These are phyloP conservation scores for Exophiala calicioides DNA, from an alignment of 2,329 filamentous ascomycete genomes.

Conservation along the genomic window DNA sequence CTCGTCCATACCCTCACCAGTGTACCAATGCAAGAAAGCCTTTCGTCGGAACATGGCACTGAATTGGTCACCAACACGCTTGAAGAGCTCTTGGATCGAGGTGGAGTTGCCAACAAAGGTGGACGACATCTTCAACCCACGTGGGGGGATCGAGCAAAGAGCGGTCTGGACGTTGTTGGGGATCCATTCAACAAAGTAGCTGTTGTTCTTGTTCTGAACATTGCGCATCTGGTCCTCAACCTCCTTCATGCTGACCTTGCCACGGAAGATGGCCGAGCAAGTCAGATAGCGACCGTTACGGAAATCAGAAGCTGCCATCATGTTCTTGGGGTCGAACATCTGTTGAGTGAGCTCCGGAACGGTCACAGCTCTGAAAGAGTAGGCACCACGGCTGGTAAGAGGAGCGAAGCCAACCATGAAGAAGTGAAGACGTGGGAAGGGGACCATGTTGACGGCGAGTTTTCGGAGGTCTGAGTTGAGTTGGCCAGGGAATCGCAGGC, in stretches of 20 bases:
- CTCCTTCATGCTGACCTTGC: slow-evolving; percentile 99
- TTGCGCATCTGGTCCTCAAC: slow-evolving; percentile 99
- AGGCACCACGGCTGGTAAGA: slow-evolving; percentile 85
- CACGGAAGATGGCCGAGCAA: slow-evolving; percentile 99
- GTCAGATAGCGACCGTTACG: slow-evolving; percentile 99
- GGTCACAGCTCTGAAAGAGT: slow-evolving; percentile 96
- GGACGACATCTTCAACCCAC: slow-evolving; percentile 97
- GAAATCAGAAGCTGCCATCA: slow-evolving; percentile 99
- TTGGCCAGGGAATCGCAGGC: slow-evolving; percentile 98
- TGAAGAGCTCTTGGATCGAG: slow-evolving; percentile 99
- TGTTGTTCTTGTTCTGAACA: slow-evolving; percentile 99
- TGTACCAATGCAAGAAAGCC: slow-evolving; percentile 99
- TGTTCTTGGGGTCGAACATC: slow-evolving; percentile 99
- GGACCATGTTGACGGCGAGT: slow-evolving; percentile 99
- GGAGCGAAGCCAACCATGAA: slow-evolving; percentile 99
- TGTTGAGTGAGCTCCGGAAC: slow-evolving; percentile 99
- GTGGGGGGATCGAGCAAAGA: slow-evolving; percentile 96
- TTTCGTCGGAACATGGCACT: slow-evolving; percentile 99
- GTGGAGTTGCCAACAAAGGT: slow-evolving; percentile 99
- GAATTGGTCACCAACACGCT: slow-evolving; percentile 99
- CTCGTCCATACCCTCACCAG: slow-evolving; percentile 99
- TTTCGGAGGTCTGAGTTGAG: slow-evolving; percentile 99
- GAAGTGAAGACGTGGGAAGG: slow-evolving; percentile 99
- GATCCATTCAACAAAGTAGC: slow-evolving; percentile 99
- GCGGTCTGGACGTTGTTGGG: slow-evolving; percentile 99